Conservation (phyloP, 495 filamentous ascomycete species). For the Xylaria cubensis region DNA sequence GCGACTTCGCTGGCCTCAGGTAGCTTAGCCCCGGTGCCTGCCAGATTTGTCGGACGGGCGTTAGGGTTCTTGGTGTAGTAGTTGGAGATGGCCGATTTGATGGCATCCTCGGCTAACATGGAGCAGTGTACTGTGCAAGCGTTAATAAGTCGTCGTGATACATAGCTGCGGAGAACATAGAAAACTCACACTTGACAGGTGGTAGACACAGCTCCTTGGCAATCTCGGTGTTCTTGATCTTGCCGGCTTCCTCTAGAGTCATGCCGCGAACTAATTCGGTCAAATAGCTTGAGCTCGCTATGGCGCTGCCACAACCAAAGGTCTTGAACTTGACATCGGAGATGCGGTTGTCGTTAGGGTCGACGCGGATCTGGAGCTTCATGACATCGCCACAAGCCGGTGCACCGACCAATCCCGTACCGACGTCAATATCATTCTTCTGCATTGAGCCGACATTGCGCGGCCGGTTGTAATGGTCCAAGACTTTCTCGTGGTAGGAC, state of each 20-base stretch:
- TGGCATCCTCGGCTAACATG: conserved; percentile 98
- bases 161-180: not conserved
- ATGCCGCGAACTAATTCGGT: conserved; percentile 94
- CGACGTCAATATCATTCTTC: conserved; percentile 87
- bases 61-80: conserved; percentile 96
- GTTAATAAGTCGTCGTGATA: conserved; percentile 28
- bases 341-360: conserved; percentile 87
- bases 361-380: conserved; percentile 98
- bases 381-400: conserved; percentile 95
- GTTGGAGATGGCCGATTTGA: conserved; percentile 98
- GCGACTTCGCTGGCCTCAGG: conserved; percentile 39
- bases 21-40: conserved; percentile 68
- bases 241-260: conserved; percentile 91
- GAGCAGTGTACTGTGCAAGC: conserved; percentile 82
- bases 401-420: conserved; percentile 96
- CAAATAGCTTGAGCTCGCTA: conserved; percentile 87
- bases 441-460: conserved; percentile 94
- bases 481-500: conserved; percentile 68
- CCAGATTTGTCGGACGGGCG: conserved; percentile 72
- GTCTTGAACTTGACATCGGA: conserved; percentile 98
- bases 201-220: conserved; percentile 94
- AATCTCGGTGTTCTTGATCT: conserved; percentile 95
- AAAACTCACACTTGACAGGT: conserved; percentile 84
- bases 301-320: conserved; percentile 96
- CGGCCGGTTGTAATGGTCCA: conserved; percentile 93